Conservation (phyloP, 2,329 filamentous ascomycete genomes). For the Aspergillus fijiensis region DNA sequence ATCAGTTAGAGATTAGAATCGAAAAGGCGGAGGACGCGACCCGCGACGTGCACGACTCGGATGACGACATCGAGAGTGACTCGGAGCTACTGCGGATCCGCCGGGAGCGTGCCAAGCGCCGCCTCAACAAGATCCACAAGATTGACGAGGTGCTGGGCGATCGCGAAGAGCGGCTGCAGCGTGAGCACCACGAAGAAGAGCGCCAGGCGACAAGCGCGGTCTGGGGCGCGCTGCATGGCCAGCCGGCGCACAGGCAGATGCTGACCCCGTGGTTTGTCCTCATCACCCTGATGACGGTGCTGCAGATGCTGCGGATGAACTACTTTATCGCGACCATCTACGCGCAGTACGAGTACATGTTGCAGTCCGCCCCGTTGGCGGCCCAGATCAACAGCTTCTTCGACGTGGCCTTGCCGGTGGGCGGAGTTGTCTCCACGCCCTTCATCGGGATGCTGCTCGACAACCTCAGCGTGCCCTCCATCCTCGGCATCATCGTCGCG, state of each 20-base stretch:
- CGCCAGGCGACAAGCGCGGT: constrained; percentile 72
- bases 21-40: constrained; percentile 49
- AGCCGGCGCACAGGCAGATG: constrained; percentile 69
- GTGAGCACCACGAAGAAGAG: constrained; percentile 61
- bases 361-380: constrained; percentile 62
- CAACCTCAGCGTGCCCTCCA: constrained; percentile 68
- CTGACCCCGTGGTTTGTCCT: constrained; percentile 82
- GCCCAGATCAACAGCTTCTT: constrained; percentile 78
- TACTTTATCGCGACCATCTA: constrained; percentile 89
- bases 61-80: constrained; percentile 52
- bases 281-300: constrained; percentile 75
- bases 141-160: constrained; percentile 71
- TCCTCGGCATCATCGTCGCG: constrained; percentile 68
- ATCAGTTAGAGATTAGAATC: constrained; percentile 70
- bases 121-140: constrained; percentile 63
- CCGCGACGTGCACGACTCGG: constrained; percentile 47
- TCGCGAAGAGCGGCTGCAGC: constrained; percentile 58
- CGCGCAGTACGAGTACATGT: constrained; percentile 75
- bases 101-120: constrained; percentile 58
- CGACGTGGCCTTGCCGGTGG: constrained; percentile 75
- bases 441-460: constrained; percentile 82
- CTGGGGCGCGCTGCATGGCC: constrained; percentile 79
- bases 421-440: constrained; percentile 76
- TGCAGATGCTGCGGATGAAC: constrained; percentile 82
- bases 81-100: constrained; percentile 49